Base-by-base conservation (phyloP, 2,329 filamentous ascomycete genomes). In the Purpureocillium takamizusanense region DNA sequence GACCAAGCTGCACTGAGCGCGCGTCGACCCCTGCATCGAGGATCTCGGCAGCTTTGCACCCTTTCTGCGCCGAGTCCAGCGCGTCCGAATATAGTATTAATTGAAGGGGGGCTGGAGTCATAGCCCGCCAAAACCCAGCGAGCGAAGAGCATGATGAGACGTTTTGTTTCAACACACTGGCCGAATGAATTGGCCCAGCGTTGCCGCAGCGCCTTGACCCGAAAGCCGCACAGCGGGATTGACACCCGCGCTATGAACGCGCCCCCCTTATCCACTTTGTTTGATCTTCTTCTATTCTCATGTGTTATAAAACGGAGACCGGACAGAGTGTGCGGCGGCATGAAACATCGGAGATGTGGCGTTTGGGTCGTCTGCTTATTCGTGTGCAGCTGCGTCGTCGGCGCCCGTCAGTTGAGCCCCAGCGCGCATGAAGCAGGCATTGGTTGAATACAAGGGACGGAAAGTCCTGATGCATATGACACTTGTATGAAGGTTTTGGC, bases 1-100 rank as follows among this genome's bases (percentile, higher is more conserved):
- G n/a, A 56, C 55, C 30, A 63, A 61, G 51, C 50, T 52, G 37
- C 57, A 59, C 21, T 25, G 21, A 25, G 21, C 21, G 21, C 21
- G 21, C 21, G 21, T 10, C 21, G 10, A 10, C 6, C 21, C 21
- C 21, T 6, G 21, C 21, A 6, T 10, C 21, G 21, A 10, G 21
- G 21, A 25, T 25, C 21, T 10, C 21, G 10, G 21, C 21, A 25
- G 6, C 21, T n/a, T 6, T 10, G 21, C 21, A 25, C 10, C 6
- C 21, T 25, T 5, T 25, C 21, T n/a, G 21, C 21, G 21, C 21
- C 21, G 5, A 25, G 21, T 25, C 21, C 21, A 25, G 21, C 21
- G 10, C 10, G 21, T 25, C 21, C 10, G 21, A 25, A 5, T 25
- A 25, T 25, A 25, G 21, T 25, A 25, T 10, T 25, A 25, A 25